Conservation (phyloP, 176 grass and related monocot genomes). For the Eragrostis nindensis region DNA sequence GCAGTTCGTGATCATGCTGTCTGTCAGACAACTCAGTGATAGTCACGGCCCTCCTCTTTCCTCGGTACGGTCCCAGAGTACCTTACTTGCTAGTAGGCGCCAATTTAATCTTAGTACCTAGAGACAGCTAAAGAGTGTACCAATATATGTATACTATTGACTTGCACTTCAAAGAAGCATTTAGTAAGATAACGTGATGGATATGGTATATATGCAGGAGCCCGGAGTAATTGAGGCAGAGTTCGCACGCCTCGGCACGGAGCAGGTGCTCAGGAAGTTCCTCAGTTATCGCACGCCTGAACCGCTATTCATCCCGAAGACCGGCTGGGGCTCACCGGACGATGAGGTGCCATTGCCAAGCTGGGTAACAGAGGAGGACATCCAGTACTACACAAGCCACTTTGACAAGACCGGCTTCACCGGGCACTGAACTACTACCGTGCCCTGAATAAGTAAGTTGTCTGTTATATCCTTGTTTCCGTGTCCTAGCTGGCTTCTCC, state of each 20-base stretch:
- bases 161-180: not conserved
- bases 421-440: slow-evolving; percentile 72
- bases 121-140: too few species aligned
- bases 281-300: slow-evolving; percentile 44
- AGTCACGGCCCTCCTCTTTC: too few species aligned
- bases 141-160: not conserved
- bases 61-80: not conserved
- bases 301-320: slow-evolving; percentile 54
- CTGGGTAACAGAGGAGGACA: slow-evolving; percentile 67
- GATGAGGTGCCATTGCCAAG: slow-evolving; percentile 56
- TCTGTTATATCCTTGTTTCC: too few species aligned
- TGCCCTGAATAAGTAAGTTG: slow-evolving; percentile 53
- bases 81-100: not conserved
- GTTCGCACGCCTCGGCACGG: slow-evolving; percentile 59
- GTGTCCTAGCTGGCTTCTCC: too few species aligned
- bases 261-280: slow-evolving; percentile 54
- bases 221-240: slow-evolving; percentile 65
- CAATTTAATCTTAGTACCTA: too few species aligned
- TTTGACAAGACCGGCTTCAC: slow-evolving; percentile 75
- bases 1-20: too few species aligned
- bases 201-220: slow-evolving; percentile 42
- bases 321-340: slow-evolving; percentile 64
- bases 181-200: not conserved
- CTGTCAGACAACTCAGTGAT: too few species aligned
- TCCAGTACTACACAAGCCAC: slow-evolving; percentile 53